A percentile compares a stretch with the other conserved stretches of the same genome.
These are phyloP conservation scores for Xylaria flabelliformis DNA, from an alignment of 495 filamentous ascomycete species.

Conservation along the genomic window DNA sequence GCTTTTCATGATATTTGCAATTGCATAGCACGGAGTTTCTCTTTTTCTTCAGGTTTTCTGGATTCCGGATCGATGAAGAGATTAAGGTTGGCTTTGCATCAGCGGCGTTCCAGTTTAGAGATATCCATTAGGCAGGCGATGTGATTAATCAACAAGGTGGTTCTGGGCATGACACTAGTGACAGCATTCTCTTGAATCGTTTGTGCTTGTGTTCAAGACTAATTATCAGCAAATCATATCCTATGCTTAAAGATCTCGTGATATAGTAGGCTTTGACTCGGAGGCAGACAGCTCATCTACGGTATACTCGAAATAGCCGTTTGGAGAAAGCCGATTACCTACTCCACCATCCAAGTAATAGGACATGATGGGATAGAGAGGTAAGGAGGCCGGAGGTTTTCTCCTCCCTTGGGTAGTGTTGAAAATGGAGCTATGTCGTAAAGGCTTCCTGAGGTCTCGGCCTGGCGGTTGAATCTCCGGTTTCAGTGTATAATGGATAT, in stretches of 20 bases:
- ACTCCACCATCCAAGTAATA: neutral
- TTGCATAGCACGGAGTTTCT: constrained; percentile 28
- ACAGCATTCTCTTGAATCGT: neutral
- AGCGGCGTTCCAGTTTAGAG: constrained; percentile 24
- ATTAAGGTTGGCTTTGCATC: constrained; percentile 12
- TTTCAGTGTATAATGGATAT: constrained; percentile 4
- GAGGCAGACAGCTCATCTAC: neutral
- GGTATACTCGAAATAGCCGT: neutral
- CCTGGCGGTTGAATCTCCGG: neutral
- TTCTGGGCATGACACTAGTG: constrained; percentile 8
- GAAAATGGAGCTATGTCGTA: neutral
- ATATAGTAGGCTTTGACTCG: neutral
- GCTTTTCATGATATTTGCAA: constrained; percentile 18
- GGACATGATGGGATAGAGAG: neutral
- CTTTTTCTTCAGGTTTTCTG: neutral
- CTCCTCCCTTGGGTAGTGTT: neutral
- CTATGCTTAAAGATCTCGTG: neutral
- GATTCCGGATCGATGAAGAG: constrained; percentile 9
- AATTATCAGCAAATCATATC: neutral
- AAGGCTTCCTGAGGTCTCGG: neutral
- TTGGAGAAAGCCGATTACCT: neutral
- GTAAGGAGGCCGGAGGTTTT: neutral
- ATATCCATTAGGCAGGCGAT: constrained; percentile 5
- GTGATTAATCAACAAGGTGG: neutral
- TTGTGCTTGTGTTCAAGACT: neutral